Conservation (phyloP, 768 basidiomycete genomes). For the Mycena leptocephala region DNA sequence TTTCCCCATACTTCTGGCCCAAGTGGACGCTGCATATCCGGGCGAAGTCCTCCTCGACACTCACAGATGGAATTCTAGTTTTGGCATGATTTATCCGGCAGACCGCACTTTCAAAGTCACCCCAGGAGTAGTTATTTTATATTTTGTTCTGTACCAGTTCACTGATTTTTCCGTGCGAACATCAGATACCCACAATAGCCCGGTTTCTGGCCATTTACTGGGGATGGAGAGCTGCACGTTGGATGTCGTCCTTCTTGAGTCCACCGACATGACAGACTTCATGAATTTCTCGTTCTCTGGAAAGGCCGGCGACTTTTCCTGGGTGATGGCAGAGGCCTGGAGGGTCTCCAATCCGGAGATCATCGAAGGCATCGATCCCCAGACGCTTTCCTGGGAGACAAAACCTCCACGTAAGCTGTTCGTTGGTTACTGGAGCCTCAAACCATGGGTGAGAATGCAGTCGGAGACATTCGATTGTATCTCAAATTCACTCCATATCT, state of each 20-base stretch:
- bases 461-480: background rate
- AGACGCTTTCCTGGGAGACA: background rate
- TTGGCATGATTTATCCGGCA: background rate
- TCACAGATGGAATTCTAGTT: background rate
- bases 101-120: background rate
- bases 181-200: slow-evolving; percentile 26
- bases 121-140: background rate
- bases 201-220: slow-evolving; percentile 31
- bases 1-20: too few species aligned
- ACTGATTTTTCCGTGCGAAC: too few species aligned
- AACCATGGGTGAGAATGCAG: background rate
- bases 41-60: background rate
- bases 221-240: slow-evolving; percentile 29
- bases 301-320: too few species aligned
- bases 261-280: background rate
- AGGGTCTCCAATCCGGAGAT: background rate
- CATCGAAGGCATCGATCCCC: background rate
- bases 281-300: background rate
- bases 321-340: background rate
- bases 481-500: background rate
- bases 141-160: background rate
- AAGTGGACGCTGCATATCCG: background rate
- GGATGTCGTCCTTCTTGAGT: slow-evolving; percentile 4
- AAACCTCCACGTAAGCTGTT: background rate
- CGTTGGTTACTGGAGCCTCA: background rate